Evolutionary conservation across 305 asterid genomes (phyloP), one percentile per base, ranked within the genome.

Genomic region (Plantago coronopus): DNA sequence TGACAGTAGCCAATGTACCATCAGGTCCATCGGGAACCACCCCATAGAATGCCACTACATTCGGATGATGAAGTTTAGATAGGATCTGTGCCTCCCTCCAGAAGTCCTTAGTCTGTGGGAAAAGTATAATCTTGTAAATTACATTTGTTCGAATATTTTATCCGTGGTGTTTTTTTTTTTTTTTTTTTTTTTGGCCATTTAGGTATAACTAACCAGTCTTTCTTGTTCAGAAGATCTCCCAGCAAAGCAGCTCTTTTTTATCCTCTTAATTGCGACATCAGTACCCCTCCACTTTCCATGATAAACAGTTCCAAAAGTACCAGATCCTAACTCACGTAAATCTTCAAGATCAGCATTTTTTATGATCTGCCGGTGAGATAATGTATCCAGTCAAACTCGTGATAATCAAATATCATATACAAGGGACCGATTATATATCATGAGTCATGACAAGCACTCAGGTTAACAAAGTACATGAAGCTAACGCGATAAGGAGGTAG

Each of bases 201-300:
- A 37, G 43, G 9, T 38, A 38, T 38, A 38, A 38, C 94, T 46
- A 68, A 87, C 96, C 91, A 90, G 73, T 67, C 74, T 82, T 48
- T 90, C 97, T 76, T 87, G 94, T 64, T 90, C 96, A 5, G 96
- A 85, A 65, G 81, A 79, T 72, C 83, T 74, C 72, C 95, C 95
- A 43, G 86, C 86, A 69, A 87, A 90, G 74, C 95, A 90, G 67
- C 89, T 85, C 74, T 83, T 78, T 29, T 83, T 90, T 53, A 90
- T 90, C 74, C 93, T 78, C 91, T 90, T 90, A 79, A 90, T 87
- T 23, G 96, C 97, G 65, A 87, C 93, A 81, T 85, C 96, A 38
- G 97, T 87, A 72, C 97, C 95, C 75, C 97, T 83, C 97, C 97
- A 90, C 62, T 81, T 90, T 53, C 97, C 97, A 75, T 87, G 90